Evolutionary conservation across 2,329 filamentous ascomycete species (phyloP).

Genomic region (Fusarium dimerum): DNA sequence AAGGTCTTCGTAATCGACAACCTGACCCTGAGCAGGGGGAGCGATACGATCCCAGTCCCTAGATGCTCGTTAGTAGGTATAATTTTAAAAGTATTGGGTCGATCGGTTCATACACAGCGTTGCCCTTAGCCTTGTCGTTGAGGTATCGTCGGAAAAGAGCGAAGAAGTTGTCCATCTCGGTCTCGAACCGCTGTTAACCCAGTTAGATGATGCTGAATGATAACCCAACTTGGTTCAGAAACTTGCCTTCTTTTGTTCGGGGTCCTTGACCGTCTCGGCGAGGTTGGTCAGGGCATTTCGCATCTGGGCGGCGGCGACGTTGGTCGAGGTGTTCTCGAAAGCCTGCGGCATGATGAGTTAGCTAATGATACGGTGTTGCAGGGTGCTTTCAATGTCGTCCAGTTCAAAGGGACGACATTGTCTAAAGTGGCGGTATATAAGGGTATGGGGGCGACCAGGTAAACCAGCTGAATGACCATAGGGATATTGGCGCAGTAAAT

Average conservation of each 20-base stretch:
- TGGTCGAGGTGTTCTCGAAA: slow-evolving; percentile 99
- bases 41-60: slow-evolving; percentile 97
- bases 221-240: background rate
- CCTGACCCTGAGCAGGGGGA: slow-evolving; percentile 88
- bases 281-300: slow-evolving; percentile 94
- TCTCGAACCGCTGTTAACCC: slow-evolving; percentile 77
- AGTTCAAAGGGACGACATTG: background rate
- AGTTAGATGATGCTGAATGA: slow-evolving; percentile 8
- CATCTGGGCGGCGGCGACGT: slow-evolving; percentile 98
- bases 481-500: background rate
- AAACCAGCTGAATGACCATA: background rate
- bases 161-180: slow-evolving; percentile 99
- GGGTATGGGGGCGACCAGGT: background rate
- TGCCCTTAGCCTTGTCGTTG: slow-evolving; percentile 99
- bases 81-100: background rate
- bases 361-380: slow-evolving; percentile 11
- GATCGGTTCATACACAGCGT: slow-evolving; percentile 64
- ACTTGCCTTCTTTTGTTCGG: slow-evolving; percentile 78
- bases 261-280: slow-evolving; percentile 84
- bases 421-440: background rate
- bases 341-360: slow-evolving; percentile 59
- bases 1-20: slow-evolving; percentile 91
- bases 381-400: background rate
- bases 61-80: slow-evolving; percentile 27
- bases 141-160: slow-evolving; percentile 96